Base-by-base conservation (phyloP, 176 grass and related monocot species). In the Ensete glaucum region DNA sequence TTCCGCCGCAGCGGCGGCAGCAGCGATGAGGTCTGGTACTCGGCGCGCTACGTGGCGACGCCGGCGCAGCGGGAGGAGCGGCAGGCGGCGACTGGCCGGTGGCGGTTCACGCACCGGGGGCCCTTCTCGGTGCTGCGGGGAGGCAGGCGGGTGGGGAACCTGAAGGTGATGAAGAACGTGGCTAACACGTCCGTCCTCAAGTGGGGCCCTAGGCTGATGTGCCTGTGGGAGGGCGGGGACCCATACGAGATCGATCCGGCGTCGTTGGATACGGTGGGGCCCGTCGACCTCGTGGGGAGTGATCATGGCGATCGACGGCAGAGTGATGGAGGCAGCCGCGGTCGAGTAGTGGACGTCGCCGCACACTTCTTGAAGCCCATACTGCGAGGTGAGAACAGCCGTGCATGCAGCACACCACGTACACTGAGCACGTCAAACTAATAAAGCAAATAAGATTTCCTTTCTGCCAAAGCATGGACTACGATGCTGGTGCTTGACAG, bases 131-230 rank as follows among this genome's bases (percentile, higher is more conserved):
- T 99, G 82, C 83, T 99, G 52, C 87, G 64, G 85, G 80, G 86
- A 43, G 90, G 95, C 0, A 52, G 3, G 77, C 64, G 81, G 82
- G 79, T 89, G 75, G 90, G 95, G 4, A 98, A 98, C 81, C 79
- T 98, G 73, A 98, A 94, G 86, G 94, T 94, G 82, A 91, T 99
- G 95, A 99, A 99, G 83, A 99, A 99, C 89, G 88, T 94, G 72
- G 86, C 95, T 23, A 99, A 99, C 81, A 99, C 95, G 50, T 85
- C 88, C 85, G 95, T 91, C 72, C 73, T 99, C 17, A 67, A 67
- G 12, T 99, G 95, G 95, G 86, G 79, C 50, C 86, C 78, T 15
- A 82, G 88, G 7, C 53, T 94, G 80, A 81, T 99, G 81, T 99
- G 95, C 79, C 80, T 99, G 62, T 99, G 90, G 95, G 88, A 99